Evolutionary conservation across 2,329 filamentous ascomycete species (phyloP).

Genomic region (Tolypocladium nubicola): DNA sequence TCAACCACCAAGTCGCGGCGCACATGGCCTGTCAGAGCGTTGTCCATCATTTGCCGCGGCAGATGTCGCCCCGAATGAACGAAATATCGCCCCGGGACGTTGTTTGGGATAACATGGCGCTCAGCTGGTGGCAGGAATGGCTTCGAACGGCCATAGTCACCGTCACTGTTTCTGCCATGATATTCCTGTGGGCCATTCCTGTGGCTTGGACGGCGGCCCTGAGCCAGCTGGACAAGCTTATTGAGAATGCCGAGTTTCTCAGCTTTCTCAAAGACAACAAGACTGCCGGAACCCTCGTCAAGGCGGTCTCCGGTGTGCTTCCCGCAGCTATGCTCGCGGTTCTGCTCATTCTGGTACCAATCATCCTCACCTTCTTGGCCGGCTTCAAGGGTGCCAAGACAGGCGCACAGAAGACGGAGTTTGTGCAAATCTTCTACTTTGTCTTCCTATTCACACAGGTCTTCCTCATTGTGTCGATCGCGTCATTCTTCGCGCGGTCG

Average conservation of each 20-base stretch:
- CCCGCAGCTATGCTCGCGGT: constrained; percentile 68
- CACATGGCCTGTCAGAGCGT: constrained; percentile 96
- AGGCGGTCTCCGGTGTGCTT: constrained; percentile 70
- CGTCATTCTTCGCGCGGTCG: constrained; percentile 57
- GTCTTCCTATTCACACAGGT: constrained; percentile 89
- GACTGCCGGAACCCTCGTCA: constrained; percentile 49
- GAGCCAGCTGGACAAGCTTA: constrained; percentile 64
- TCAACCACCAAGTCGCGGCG: constrained; percentile 93
- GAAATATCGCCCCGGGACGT: constrained; percentile 91
- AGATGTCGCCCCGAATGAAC: constrained; percentile 87
- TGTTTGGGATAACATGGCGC: constrained; percentile 94
- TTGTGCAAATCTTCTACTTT: constrained; percentile 91
- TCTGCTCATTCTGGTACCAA: constrained; percentile 69
- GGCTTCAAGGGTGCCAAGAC: constrained; percentile 72
- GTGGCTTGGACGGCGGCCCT: constrained; percentile 80
- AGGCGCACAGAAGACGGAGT: constrained; percentile 64
- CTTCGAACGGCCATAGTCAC: constrained; percentile 58
- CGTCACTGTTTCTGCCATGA: constrained; percentile 57
- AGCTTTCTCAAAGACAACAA: constrained; percentile 52
- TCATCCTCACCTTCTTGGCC: constrained; percentile 66
- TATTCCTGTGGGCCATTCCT: constrained; percentile 82
- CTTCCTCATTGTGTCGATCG: constrained; percentile 84
- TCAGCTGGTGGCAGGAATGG: constrained; percentile 89
- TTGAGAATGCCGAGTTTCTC: constrained; percentile 57
- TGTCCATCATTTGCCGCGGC: constrained; percentile 81